Conservation (phyloP, 179 eudicot species). For the Beta lomatogona region DNA sequence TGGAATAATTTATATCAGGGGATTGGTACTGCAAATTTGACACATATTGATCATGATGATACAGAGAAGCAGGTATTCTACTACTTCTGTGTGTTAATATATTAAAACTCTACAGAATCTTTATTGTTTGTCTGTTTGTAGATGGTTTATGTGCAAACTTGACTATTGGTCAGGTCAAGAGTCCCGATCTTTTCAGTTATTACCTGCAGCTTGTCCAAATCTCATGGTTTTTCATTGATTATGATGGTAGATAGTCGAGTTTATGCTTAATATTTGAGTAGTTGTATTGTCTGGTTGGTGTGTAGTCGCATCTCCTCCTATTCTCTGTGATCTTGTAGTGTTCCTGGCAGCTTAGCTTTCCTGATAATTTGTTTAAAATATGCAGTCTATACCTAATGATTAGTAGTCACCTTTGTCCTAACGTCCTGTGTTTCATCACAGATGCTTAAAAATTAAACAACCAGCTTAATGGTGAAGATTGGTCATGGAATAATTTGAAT, state of each 20-base stretch:
- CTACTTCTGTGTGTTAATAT: not conserved
- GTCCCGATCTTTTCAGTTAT: not conserved
- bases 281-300: not conserved
- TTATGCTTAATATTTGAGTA: not conserved
- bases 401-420: not conserved
- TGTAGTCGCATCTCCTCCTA: not conserved
- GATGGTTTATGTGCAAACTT: not conserved
- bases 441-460: conserved; percentile 91
- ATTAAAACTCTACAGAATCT: not conserved
- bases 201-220: too few species aligned
- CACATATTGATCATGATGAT: conserved; percentile 94
- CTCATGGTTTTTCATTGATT: too few species aligned
- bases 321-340: not conserved
- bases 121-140: not conserved
- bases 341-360: not conserved
- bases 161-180: not conserved
- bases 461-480: conserved; percentile 94
- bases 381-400: not conserved
- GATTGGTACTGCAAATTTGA: conserved; percentile 78
- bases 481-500: conserved; percentile 98
- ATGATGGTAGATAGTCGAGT: not conserved
- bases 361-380: not conserved
- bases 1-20: too few species aligned
- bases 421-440: conserved; percentile 22
- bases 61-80: conserved; percentile 90